phyloP scores from a whole-genome alignment of 2,329 filamentous ascomycete species.

The Teratosphaeria destructans region DNA sequence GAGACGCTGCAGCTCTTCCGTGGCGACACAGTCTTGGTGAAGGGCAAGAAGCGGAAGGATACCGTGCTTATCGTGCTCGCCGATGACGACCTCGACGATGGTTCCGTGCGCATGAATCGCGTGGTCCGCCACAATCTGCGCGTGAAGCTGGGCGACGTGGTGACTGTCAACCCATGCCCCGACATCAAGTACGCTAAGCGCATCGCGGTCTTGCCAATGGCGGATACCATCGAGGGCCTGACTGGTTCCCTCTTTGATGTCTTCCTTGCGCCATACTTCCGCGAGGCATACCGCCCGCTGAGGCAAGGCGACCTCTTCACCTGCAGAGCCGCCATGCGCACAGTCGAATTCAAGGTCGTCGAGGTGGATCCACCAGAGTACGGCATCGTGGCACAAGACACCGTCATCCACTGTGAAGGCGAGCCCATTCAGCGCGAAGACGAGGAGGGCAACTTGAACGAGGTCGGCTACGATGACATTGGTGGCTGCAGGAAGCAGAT shows the following conservation, averaged over 20 bases:
- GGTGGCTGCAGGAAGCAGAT: conserved; percentile 99
- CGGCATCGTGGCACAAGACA: conserved; percentile 97
- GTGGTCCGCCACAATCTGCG: conserved; percentile 96
- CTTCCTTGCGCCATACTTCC: conserved; percentile 98
- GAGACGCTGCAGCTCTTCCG: conserved; percentile 96
- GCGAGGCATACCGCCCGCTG: conserved; percentile 94
- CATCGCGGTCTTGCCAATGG: conserved; percentile 94
- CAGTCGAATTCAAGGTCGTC: conserved; percentile 99
- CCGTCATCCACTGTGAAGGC: conserved; percentile 96
- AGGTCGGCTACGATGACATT: conserved; percentile 98
- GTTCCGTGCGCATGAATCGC: conserved; percentile 93
- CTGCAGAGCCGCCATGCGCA: conserved; percentile 93
- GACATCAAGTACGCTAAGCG: conserved; percentile 99
- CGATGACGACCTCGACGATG: conserved; percentile 96
- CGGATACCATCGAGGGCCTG: conserved; percentile 94
- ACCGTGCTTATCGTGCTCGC: conserved; percentile 95
- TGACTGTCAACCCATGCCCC: conserved; percentile 93
- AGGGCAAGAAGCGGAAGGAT: conserved; percentile 99
- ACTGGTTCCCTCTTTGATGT: conserved; percentile 98
- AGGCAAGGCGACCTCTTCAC: conserved; percentile 97
- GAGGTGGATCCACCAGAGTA: conserved; percentile 98
- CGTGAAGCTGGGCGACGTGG: conserved; percentile 95
- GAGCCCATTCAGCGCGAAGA: conserved; percentile 96
- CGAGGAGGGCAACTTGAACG: conserved; percentile 97
- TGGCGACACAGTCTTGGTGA: conserved; percentile 93